phyloP scores from a whole-genome alignment of 495 filamentous ascomycete genomes.

The Chaetomium cochliodes region DNA sequence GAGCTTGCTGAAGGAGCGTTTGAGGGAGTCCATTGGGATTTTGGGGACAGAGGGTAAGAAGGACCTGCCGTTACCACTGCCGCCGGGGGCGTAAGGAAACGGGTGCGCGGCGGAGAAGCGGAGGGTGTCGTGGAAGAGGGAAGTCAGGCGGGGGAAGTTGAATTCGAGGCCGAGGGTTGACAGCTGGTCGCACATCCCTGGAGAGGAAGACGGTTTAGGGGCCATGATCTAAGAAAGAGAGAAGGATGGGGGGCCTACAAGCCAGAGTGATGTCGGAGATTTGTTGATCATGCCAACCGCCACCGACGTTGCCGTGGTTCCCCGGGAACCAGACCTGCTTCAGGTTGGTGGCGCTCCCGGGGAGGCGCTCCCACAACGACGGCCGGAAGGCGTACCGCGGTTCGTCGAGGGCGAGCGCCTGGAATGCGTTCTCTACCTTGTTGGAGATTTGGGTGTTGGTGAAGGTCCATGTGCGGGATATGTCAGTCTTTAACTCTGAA shows the following conservation, averaged over 20 bases:
- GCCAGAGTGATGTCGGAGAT: slow-evolving; percentile 36
- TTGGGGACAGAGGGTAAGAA: slow-evolving; percentile 8
- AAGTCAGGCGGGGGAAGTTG: slow-evolving; percentile 30
- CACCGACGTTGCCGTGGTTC: slow-evolving; percentile 62
- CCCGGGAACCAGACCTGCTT: slow-evolving; percentile 73
- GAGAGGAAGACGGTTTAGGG: neutral
- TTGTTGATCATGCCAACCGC: slow-evolving; percentile 43
- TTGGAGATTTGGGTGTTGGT: slow-evolving; percentile 57
- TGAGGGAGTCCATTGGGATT: slow-evolving; percentile 8
- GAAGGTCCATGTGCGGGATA: slow-evolving; percentile 41
- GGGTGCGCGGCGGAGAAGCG: slow-evolving; percentile 39
- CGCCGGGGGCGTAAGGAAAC: slow-evolving; percentile 29
- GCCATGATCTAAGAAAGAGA: neutral
- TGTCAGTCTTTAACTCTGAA: slow-evolving; percentile 6
- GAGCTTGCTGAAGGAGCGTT: slow-evolving; percentile 14
- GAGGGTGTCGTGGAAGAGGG: slow-evolving; percentile 29
- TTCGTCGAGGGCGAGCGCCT: slow-evolving; percentile 70
- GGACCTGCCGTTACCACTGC: neutral
- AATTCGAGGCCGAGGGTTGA: slow-evolving; percentile 38
- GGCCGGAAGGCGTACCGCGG: slow-evolving; percentile 62
- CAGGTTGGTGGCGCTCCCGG: slow-evolving; percentile 42
- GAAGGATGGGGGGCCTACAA: slow-evolving; percentile 22
- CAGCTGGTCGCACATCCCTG: slow-evolving; percentile 43
- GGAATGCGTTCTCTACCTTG: slow-evolving; percentile 65
- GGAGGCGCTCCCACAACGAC: slow-evolving; percentile 54